Evolutionary conservation across 768 basidiomycete genomes (phyloP).

Genomic region (Amylocystis lapponica): DNA sequence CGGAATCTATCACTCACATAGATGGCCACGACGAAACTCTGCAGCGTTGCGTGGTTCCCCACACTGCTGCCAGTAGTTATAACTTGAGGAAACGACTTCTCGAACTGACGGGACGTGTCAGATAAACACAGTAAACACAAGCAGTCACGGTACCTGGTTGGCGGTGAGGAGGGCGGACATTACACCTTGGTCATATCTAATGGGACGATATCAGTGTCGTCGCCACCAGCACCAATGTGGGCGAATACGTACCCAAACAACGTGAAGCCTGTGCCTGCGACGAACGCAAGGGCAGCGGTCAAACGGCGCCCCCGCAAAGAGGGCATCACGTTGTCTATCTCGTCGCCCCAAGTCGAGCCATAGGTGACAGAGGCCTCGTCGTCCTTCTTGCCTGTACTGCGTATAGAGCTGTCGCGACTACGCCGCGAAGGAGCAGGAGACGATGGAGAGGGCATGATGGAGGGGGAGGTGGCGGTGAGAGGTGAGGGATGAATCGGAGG

Average conservation of each 20-base stretch:
- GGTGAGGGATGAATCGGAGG: background rate
- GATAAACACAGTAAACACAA: background rate
- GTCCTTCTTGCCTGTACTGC: conserved; percentile 3
- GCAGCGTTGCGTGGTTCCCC: conserved; percentile 45
- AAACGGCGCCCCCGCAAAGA: conserved; percentile 37
- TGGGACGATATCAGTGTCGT: background rate
- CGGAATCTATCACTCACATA: conserved; percentile 37
- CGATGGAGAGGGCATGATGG: conserved; percentile 11
- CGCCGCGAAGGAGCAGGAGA: conserved; percentile 3
- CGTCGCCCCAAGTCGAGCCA: conserved; percentile 25
- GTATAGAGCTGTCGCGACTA: conserved; percentile 3
- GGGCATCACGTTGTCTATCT: conserved; percentile 29
- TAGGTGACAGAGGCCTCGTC: background rate
- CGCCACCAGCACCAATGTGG: background rate
- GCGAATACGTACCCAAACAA: conserved; percentile 44
- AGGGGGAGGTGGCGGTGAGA: background rate
- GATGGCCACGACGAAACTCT: conserved; percentile 54
- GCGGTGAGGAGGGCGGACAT: conserved; percentile 64
- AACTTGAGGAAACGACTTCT: conserved; percentile 51
- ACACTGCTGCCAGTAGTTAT: conserved; percentile 33
- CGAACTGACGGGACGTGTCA: conserved; percentile 35
- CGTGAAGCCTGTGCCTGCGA: conserved; percentile 55
- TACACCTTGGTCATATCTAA: conserved; percentile 66
- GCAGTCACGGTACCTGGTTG: conserved; percentile 31
- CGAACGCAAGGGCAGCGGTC: conserved; percentile 46